These are phyloP conservation scores for Kwoniella shivajii DNA, from an alignment of 1,284 basidiomycete genomes.

Conservation along the genomic window DNA sequence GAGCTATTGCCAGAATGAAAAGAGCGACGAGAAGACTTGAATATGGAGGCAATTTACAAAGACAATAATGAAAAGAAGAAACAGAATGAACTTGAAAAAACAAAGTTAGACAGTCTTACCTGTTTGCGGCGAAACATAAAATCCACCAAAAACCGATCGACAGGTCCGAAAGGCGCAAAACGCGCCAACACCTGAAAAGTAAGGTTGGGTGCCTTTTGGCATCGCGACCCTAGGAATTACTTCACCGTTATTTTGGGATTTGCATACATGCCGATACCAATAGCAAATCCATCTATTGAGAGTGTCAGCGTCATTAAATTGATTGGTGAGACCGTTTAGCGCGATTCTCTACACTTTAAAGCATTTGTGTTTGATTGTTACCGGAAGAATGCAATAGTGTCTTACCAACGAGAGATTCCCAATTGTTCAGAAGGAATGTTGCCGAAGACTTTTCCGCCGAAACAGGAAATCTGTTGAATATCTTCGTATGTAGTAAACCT, in stretches of 20 bases:
- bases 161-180: conserved; percentile 6
- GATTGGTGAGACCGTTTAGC: no score
- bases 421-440: no score
- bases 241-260: conserved; percentile 13
- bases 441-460: no score
- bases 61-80: not conserved
- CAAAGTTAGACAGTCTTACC: conserved; percentile 12
- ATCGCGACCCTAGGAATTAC: conserved; percentile 8
- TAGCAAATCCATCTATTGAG: no score
- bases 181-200: not conserved
- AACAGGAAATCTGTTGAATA: no score
- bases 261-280: no score
- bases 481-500: no score
- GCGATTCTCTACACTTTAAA: no score
- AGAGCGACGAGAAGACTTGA: not conserved
- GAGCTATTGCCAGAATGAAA: not conserved
- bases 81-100: conserved; percentile 11
- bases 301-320: no score
- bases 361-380: no score
- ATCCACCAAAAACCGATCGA: conserved; percentile 10
- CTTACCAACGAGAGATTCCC: no score
- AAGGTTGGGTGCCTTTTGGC: not conserved
- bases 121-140: conserved; percentile 11
- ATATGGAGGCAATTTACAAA: not conserved
- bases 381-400: no score